Percentiles rank a stretch among this genome's conserved stretches.
Evolutionary conservation across 352 stramenopile genomes (phyloP).

Genomic region (Hyaloperonospora brassicae): DNA sequence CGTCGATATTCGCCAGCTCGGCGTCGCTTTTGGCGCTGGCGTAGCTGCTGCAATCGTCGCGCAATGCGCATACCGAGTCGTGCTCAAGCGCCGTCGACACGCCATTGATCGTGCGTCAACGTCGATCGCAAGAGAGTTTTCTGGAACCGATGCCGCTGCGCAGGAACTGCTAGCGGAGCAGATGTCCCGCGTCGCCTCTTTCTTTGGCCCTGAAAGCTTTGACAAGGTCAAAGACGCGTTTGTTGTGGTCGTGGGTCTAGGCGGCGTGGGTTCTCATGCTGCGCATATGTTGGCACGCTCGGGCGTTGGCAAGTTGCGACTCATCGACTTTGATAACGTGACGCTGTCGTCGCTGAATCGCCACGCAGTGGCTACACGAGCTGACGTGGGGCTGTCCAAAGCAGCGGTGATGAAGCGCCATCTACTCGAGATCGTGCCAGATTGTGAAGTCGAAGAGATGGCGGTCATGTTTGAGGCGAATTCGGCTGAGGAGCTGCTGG

Average conservation of each 20-base stretch:
- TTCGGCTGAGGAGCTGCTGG: conserved; percentile 76
- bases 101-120: neutral
- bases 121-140: neutral
- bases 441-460: conserved; percentile 83
- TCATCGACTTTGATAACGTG: conserved; percentile 99
- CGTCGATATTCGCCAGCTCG: too few relatives aligned
- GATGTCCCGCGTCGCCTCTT: conserved; percentile 90
- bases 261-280: conserved; percentile 94
- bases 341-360: conserved; percentile 98
- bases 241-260: conserved; percentile 94
- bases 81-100: conserved; percentile 27
- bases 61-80: conserved; percentile 35
- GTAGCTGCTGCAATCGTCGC: conserved; percentile 34
- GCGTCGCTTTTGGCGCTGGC: conserved; percentile 51
- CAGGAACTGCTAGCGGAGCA: conserved; percentile 65
- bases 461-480: conserved; percentile 87
- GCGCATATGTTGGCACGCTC: conserved; percentile 96
- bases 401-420: conserved; percentile 80
- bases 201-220: conserved; percentile 93
- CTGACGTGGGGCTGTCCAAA: conserved; percentile 95
- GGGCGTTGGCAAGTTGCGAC: conserved; percentile 89
- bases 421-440: conserved; percentile 57
- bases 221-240: conserved; percentile 80
- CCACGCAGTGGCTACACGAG: conserved; percentile 93
- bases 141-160: conserved; percentile 34